These are phyloP conservation scores for Paracamarosporium sp. DNA, from an alignment of 2,329 filamentous ascomycete genomes.

Conservation along the genomic window DNA sequence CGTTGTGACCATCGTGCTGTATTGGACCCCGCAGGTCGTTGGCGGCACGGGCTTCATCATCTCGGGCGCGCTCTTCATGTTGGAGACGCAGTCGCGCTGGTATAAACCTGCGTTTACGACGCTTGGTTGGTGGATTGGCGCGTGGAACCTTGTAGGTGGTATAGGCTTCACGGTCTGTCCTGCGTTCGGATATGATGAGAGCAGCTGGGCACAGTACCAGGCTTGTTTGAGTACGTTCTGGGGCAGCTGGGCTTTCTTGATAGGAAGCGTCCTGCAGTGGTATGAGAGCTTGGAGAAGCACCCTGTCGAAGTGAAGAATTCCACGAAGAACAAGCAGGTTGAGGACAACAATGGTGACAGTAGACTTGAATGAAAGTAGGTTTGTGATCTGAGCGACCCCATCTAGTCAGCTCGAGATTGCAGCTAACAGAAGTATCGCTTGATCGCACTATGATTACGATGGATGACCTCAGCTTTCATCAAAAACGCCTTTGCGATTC, in stretches of 20 bases:
- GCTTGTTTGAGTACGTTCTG: conserved; percentile 39
- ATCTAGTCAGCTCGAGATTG: neutral
- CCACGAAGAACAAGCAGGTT: too few relatives aligned
- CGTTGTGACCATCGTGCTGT: conserved; percentile 60
- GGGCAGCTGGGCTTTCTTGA: conserved; percentile 45
- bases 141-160: conserved; percentile 70
- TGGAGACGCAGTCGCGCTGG: conserved; percentile 71
- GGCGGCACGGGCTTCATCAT: conserved; percentile 69
- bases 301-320: conserved; percentile 35
- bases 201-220: conserved; percentile 43
- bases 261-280: conserved; percentile 41
- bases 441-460: neutral
- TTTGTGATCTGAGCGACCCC: neutral
- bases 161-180: conserved; percentile 64
- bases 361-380: too few relatives aligned
- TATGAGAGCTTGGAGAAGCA: conserved; percentile 44
- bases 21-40: conserved; percentile 68
- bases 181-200: conserved; percentile 39
- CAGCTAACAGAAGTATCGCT: neutral
- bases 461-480: neutral
- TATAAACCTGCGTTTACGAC: conserved; percentile 63
- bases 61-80: conserved; percentile 65
- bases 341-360: too few relatives aligned
- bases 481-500: neutral
- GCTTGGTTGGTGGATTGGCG: conserved; percentile 71